phyloP scores from a whole-genome alignment of 1,139 yeast genomes.

The Eremothecium cymbalariae region DNA sequence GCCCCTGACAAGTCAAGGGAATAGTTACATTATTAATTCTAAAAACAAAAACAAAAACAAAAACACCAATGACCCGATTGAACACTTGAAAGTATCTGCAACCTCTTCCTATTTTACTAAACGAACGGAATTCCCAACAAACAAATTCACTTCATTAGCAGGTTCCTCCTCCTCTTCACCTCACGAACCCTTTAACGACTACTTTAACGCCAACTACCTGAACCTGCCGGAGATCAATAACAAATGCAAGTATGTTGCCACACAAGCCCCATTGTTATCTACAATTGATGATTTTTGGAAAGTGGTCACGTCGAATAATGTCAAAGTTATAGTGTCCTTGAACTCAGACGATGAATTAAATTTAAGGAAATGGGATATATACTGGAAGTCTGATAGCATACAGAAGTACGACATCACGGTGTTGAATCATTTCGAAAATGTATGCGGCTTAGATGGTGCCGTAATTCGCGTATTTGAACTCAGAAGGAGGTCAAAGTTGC shows the following conservation, averaged over 20 bases:
- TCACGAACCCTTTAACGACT: slow-evolving; percentile 34
- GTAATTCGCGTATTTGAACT: slow-evolving; percentile 31
- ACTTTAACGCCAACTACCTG: slow-evolving; percentile 58
- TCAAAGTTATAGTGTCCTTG: slow-evolving; percentile 60
- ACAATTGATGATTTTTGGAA: slow-evolving; percentile 81
- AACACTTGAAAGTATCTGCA: slow-evolving; percentile 4
- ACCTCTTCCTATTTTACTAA: slow-evolving; percentile 7
- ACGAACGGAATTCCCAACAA: slow-evolving; percentile 1
- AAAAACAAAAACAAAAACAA: too few relatives aligned
- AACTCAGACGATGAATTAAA: slow-evolving; percentile 51
- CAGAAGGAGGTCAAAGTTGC: slow-evolving; percentile 4
- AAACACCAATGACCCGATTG: neutral
- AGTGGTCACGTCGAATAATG: slow-evolving; percentile 53
- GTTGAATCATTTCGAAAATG: slow-evolving; percentile 26
- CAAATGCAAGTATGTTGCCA: slow-evolving; percentile 54
- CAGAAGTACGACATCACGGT: slow-evolving; percentile 26
- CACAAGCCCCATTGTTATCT: slow-evolving; percentile 76
- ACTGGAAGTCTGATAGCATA: slow-evolving; percentile 39
- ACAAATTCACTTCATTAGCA: slow-evolving; percentile 5
- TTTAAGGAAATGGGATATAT: slow-evolving; percentile 46
- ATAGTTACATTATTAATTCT: too few relatives aligned
- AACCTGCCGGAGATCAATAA: slow-evolving; percentile 33
- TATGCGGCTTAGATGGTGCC: slow-evolving; percentile 28
- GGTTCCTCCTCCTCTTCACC: slow-evolving; percentile 6
- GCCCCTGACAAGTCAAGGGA: neutral